phyloP scores from a whole-genome alignment of 2,329 filamentous ascomycete species.

The Myotisia sp. region DNA sequence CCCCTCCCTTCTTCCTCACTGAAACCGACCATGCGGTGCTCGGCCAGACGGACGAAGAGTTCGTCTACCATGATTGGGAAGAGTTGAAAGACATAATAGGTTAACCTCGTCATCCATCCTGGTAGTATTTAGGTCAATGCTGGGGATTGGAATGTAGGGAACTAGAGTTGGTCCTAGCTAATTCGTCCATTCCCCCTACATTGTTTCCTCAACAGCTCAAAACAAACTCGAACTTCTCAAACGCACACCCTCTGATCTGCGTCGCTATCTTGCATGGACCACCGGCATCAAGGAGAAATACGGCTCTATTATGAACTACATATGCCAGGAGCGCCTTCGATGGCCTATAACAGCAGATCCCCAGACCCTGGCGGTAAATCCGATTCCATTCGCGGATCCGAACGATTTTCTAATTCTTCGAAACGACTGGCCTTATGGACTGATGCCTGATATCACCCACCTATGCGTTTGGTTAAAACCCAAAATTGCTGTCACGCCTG shows the following conservation, averaged over 20 bases:
- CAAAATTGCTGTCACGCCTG: constrained; percentile 32
- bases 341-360: constrained; percentile 31
- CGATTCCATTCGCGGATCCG: constrained; percentile 39
- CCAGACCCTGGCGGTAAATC: constrained; percentile 21
- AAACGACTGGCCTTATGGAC: constrained; percentile 52
- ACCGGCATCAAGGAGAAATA: constrained; percentile 40
- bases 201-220: constrained; percentile 20
- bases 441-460: constrained; percentile 41
- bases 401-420: constrained; percentile 42
- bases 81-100: constrained; percentile 39
- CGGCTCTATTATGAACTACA: constrained; percentile 43
- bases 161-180: too few species aligned
- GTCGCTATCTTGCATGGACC: constrained; percentile 47
- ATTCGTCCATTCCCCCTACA: constrained; percentile 2
- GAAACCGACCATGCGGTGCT: constrained; percentile 36
- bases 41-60: constrained; percentile 39
- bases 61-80: constrained; percentile 38
- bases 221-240: constrained; percentile 44
- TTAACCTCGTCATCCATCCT: constrained; percentile 17
- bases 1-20: constrained; percentile 35
- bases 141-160: too few species aligned
- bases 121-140: background rate
- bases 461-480: constrained; percentile 45
- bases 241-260: constrained; percentile 44
- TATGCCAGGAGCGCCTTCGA: constrained; percentile 40